Percentiles rank a stretch among this genome's conserved stretches.
Evolutionary conservation across 192 early-diverging fungal species (phyloP).

Genomic region (Pilaira anomala): DNA sequence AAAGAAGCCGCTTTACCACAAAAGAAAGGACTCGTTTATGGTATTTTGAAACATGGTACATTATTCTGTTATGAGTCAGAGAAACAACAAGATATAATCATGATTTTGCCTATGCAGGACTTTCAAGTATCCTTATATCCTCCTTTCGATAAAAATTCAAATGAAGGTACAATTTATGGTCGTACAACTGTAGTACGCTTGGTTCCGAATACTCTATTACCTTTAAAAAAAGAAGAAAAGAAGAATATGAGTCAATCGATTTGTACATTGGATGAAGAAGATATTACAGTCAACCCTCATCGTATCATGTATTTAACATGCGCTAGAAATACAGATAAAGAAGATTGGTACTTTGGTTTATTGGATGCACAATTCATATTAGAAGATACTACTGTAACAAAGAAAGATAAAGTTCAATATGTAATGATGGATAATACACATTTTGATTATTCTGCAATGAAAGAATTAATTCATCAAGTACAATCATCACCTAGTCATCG

Average conservation of each 20-base stretch:
- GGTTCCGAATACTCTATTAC: constrained; percentile 8
- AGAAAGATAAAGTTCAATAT: not conserved
- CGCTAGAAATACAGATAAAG: constrained; percentile 71
- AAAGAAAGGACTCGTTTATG: constrained; percentile 55
- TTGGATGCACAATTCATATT: constrained; percentile 48
- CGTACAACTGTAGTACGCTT: constrained; percentile 61
- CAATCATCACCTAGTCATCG: constrained; percentile 50
- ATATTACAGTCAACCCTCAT: constrained; percentile 39
- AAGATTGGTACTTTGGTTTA: constrained; percentile 89
- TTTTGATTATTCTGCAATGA: constrained; percentile 40
- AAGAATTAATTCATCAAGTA: constrained; percentile 43
- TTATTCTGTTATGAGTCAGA: constrained; percentile 83
- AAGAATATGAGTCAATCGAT: constrained; percentile 53
- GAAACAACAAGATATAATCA: constrained; percentile 34
- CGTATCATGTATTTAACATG: constrained; percentile 62
- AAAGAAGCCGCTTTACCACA: not conserved
- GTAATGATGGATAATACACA: constrained; percentile 33
- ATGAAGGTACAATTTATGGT: constrained; percentile 66
- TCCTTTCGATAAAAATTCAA: constrained; percentile 38
- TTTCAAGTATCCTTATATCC: constrained; percentile 75
- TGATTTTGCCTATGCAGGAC: constrained; percentile 65
- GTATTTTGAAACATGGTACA: constrained; percentile 70
- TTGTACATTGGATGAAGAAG: constrained; percentile 50
- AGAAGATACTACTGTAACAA: constrained; percentile 45
- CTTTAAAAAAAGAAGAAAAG: constrained; percentile 13